Base-by-base conservation (phyloP, 441 rosid genomes). In the Mallotus japonicus region DNA sequence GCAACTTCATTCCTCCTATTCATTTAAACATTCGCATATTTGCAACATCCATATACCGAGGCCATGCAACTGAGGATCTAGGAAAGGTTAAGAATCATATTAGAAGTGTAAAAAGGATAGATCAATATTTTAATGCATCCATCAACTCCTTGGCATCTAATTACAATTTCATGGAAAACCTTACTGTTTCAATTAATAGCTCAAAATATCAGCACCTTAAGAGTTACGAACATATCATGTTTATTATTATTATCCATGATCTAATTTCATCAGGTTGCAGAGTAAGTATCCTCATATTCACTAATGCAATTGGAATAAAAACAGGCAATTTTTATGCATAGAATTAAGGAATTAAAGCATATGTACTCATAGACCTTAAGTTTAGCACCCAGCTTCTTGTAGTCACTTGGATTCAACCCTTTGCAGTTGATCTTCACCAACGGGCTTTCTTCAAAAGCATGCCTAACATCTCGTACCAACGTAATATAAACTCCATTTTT, bases 321-420 rank as follows among this genome's bases (percentile, higher is more conserved):
- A 53, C 24, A 64, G n/a, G 15, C 49, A 13, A 49, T 6, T 22
- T 37, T 0, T 32, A 55, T 37, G 11, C 59, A 76, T 34, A 42
- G 6, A 20, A n/a, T 11, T 28, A 65, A 66, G 32, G 42, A 62
- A 42, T 13, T 69, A 73, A 70, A 62, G 72, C 58, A 68, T 9
- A 59, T 24, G 61, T 71, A 67, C 28, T 14, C 15, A 57, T 28
- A 60, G 68, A 89, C 98, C 98, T 88, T 94, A 73, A 94, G 97
- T 82, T 90, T 94, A 69, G 98, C 96, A 73, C 97, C 97, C 70
- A 94, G 76, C 77, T 92, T 94, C 87, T 92, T 94, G 85, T 92
- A 90, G 72, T 94, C 97, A 72, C 89, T 87, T 54, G 93, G 87
- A 65, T 92, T 85, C 92, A 94, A 75, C 46, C 92, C 98, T 72